These are phyloP conservation scores for Penicillium sp. DNA, from an alignment of 2,329 filamentous ascomycete genomes.

Conservation along the genomic window DNA sequence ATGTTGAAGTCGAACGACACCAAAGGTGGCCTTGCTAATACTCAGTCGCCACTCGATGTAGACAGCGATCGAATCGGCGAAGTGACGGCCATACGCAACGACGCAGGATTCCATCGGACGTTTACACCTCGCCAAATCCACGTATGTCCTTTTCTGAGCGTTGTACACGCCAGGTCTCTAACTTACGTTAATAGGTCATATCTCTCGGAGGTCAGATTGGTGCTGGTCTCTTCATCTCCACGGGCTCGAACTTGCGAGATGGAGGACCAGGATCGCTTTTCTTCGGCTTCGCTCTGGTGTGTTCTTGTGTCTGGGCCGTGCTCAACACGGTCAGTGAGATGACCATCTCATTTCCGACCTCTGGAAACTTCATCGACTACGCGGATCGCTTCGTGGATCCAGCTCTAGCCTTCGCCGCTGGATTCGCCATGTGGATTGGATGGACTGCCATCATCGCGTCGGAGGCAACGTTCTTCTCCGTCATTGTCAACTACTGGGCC, in stretches of 20 bases:
- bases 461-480: slow-evolving; percentile 5
- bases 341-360: slow-evolving; percentile 38
- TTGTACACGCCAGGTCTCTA: not conserved
- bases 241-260: slow-evolving; percentile 30
- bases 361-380: slow-evolving; percentile 16
- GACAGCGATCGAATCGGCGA: not conserved
- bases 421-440: slow-evolving; percentile 11
- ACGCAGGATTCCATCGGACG: slow-evolving; percentile 2
- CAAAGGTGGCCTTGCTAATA: not conserved
- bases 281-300: slow-evolving; percentile 38
- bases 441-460: slow-evolving; percentile 13
- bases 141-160: not conserved
- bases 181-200: not conserved
- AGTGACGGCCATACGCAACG: not conserved
- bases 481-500: slow-evolving; percentile 13
- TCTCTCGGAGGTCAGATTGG: slow-evolving; percentile 21
- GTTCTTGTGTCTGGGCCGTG: slow-evolving; percentile 38
- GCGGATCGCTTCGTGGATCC: slow-evolving; percentile 18
- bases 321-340: slow-evolving; percentile 42
- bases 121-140: slow-evolving; percentile 15
- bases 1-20: slow-evolving; percentile 3
- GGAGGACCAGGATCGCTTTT: slow-evolving; percentile 41
- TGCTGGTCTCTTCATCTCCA: slow-evolving; percentile 25
- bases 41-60: not conserved
- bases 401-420: slow-evolving; percentile 14